phyloP scores from a whole-genome alignment of 2,329 filamentous ascomycete species.

The Penicillium sp. region DNA sequence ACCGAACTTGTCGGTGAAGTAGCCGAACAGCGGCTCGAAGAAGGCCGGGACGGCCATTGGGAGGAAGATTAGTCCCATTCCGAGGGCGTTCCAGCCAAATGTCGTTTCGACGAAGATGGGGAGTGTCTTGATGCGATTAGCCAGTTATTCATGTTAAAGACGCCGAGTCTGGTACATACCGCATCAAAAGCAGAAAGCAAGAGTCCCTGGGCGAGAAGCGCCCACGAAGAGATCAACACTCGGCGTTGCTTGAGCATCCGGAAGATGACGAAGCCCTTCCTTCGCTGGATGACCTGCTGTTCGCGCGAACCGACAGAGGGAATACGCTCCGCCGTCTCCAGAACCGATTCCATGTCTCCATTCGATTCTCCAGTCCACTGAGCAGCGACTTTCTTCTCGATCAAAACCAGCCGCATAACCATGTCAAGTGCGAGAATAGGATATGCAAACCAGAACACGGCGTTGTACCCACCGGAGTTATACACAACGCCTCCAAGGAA shows the following conservation, averaged over 20 bases:
- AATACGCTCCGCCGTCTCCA: not conserved
- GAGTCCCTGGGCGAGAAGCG: constrained; percentile 51
- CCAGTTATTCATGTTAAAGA: not conserved
- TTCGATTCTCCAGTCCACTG: constrained; percentile 21
- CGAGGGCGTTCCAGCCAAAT: constrained; percentile 58
- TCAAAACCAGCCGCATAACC: constrained; percentile 58
- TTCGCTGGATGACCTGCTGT: not conserved
- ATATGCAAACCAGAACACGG: constrained; percentile 59
- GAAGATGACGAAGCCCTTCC: constrained; percentile 18
- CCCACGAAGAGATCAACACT: constrained; percentile 58
- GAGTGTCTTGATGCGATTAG: constrained; percentile 32
- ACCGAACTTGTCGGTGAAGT: constrained; percentile 57
- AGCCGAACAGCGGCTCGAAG: constrained; percentile 58
- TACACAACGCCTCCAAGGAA: constrained; percentile 62
- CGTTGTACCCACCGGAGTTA: constrained; percentile 56
- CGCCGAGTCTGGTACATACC: constrained; percentile 22
- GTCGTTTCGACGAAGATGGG: constrained; percentile 56
- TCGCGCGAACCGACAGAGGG: not conserved
- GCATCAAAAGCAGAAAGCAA: constrained; percentile 56
- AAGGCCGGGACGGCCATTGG: constrained; percentile 62
- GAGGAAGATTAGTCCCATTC: constrained; percentile 59
- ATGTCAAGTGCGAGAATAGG: constrained; percentile 59
- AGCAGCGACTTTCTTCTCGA: constrained; percentile 62
- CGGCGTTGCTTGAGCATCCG: constrained; percentile 44
- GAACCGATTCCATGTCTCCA: constrained; percentile 30